These are phyloP conservation scores for Aureobasidium zeae DNA, from an alignment of 2,329 filamentous ascomycete species.

Conservation along the genomic window DNA sequence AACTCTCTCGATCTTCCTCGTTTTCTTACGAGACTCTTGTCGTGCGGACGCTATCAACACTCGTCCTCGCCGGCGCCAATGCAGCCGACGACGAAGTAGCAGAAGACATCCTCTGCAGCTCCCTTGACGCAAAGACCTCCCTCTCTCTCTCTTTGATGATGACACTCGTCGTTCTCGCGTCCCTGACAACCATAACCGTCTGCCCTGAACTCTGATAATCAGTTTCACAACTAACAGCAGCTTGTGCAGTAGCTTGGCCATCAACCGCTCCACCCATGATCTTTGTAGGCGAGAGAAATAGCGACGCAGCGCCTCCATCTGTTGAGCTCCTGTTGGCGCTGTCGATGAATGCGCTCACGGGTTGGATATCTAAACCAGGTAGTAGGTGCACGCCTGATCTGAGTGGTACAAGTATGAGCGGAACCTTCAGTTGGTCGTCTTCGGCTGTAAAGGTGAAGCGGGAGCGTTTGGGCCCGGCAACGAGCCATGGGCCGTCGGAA, in stretches of 20 bases:
- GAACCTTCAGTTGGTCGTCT: constrained; percentile 39
- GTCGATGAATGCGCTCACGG: constrained; percentile 38
- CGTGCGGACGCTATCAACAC: constrained; percentile 4
- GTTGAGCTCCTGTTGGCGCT: too few species aligned
- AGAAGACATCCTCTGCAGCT: constrained; percentile 5
- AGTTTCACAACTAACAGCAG: constrained; percentile 56
- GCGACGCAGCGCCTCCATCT: too few species aligned
- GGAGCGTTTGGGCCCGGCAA: constrained; percentile 71
- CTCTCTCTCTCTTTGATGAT: constrained; percentile 7
- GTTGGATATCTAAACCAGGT: constrained; percentile 67
- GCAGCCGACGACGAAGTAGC: constrained; percentile 1
- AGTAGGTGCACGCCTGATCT: constrained; percentile 68
- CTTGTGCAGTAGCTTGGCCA: constrained; percentile 20
- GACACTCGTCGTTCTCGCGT: constrained; percentile 31
- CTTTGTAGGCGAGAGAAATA: too few species aligned
- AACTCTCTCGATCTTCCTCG: neutral
- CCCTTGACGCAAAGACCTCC: neutral
- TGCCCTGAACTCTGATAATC: constrained; percentile 72
- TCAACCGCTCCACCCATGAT: too few species aligned
- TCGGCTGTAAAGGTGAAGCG: constrained; percentile 52
- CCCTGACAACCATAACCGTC: constrained; percentile 63
- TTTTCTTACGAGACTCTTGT: neutral
- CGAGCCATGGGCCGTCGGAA: constrained; percentile 67
- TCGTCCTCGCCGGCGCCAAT: constrained; percentile 7
- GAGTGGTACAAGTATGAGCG: constrained; percentile 70